These are phyloP conservation scores for Ceratobasidium sp. DNA, from an alignment of 1,284 basidiomycete species.

Conservation along the genomic window DNA sequence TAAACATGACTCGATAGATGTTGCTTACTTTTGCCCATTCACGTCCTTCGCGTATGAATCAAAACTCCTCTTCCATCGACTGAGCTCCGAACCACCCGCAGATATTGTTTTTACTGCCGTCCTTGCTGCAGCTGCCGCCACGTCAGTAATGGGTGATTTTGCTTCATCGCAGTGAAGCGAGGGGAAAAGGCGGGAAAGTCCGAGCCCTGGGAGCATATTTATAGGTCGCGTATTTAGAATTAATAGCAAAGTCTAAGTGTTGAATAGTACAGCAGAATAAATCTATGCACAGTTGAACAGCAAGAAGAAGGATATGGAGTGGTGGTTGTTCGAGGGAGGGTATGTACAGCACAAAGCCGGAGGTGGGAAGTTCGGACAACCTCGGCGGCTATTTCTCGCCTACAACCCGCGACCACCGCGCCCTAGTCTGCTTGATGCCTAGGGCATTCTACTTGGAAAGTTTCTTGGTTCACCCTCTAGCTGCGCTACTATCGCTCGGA, in stretches of 20 bases:
- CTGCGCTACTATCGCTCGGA: slow-evolving; percentile 1
- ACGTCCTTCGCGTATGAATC: slow-evolving; percentile 81
- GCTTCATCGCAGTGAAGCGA: slow-evolving; percentile 32
- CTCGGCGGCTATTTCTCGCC: slow-evolving; percentile 39
- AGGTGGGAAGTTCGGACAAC: slow-evolving; percentile 41
- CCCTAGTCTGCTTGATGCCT: slow-evolving; percentile 1
- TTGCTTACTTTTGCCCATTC: slow-evolving; percentile 83
- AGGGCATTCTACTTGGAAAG: slow-evolving; percentile 19
- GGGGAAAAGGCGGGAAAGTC: slow-evolving; percentile 40
- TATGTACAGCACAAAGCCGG: slow-evolving; percentile 11
- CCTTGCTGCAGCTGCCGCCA: slow-evolving; percentile 49
- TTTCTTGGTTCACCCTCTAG: not conserved
- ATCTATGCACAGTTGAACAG: slow-evolving; percentile 17
- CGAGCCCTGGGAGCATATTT: slow-evolving; percentile 36
- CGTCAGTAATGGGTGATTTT: not conserved
- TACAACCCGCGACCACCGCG: slow-evolving; percentile 6
- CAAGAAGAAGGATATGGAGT: slow-evolving; percentile 3
- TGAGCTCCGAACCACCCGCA: slow-evolving; percentile 83
- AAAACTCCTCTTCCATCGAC: slow-evolving; percentile 87
- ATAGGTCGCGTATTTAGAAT: slow-evolving; percentile 12
- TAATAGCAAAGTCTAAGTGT: slow-evolving; percentile 21
- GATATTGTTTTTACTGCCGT: slow-evolving; percentile 76
- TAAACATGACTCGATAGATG: not conserved
- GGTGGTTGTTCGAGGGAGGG: slow-evolving; percentile 37
- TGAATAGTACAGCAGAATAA: slow-evolving; percentile 28